Evolutionary conservation across 75 land plant species (phyloP), one percentile per base, ranked within the genome.

Genomic region (Ceratopteris richardii): DNA sequence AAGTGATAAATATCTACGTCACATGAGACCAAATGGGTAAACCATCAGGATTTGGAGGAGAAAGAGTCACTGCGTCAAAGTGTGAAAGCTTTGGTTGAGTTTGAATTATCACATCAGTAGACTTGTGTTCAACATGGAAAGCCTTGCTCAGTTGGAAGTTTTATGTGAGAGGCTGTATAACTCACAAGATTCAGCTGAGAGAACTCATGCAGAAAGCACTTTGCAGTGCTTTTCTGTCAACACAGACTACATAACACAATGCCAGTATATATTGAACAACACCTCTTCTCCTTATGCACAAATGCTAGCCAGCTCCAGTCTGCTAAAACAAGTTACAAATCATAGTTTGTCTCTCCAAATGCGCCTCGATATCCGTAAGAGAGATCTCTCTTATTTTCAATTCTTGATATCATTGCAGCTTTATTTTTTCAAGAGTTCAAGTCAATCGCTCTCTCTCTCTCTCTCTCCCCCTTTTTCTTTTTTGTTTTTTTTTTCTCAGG

Each of bases 271-370:
- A 57, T 68, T 91, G 61, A 86, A 91, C 47, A 77, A 83, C 71
- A 81, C 89, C 2, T 62, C 66, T 58, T 81, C 88, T 44, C 97
- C 97, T 20, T 91, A 91, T 60, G 94, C 97, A 19, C 72, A 89
- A 74, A 83, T 91, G 82, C 63, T 91, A 53, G 97, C 97, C 46
- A 87, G 93, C 71, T 84, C 88, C 11, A 91, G 97, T 66, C 61
- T 91, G 63, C 66, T 91, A 70, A 91, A 91, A 73, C 97, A 91
- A 75, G 97, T 91, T 19, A 84, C 94, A 0, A 86, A 91, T 26
- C 94, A 88, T 44, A 71, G 71, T 58, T 79, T 91, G 22, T 65
- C 85, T 29, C 64, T 91, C 54, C 94, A 79, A 78, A 81, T 91
- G 31, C 92, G 94, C 21, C 78, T 91, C 57, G 97, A 91, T 73